Percentiles rank a stretch among this genome's conserved stretches.
Evolutionary conservation across 2,329 filamentous ascomycete species (phyloP).

Genomic region (Colletotrichum somersetense): DNA sequence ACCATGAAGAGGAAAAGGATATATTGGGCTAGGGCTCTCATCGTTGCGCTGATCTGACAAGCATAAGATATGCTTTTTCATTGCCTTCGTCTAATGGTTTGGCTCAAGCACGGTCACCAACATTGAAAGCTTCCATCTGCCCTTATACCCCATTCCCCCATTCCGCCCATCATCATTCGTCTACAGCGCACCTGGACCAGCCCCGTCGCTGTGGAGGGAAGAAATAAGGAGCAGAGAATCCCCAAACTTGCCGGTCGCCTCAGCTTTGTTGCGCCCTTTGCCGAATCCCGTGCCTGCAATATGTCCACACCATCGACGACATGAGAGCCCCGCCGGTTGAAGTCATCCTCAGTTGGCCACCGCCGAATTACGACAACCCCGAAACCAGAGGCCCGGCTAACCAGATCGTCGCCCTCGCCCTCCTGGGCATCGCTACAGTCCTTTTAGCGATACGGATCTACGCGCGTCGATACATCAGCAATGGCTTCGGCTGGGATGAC

Average conservation of each 20-base stretch:
- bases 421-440: slow-evolving; percentile 48
- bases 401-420: slow-evolving; percentile 46
- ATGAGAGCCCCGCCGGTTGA: slow-evolving; percentile 44
- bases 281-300: slow-evolving; percentile 7
- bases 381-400: slow-evolving; percentile 49
- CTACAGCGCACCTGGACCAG: slow-evolving; percentile 6
- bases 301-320: slow-evolving; percentile 32
- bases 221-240: slow-evolving; percentile 22
- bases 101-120: slow-evolving; percentile 31
- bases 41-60: slow-evolving; percentile 30
- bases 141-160: slow-evolving; percentile 24
- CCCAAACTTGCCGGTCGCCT: background rate
- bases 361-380: slow-evolving; percentile 50
- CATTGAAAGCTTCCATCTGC: slow-evolving; percentile 28
- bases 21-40: slow-evolving; percentile 35
- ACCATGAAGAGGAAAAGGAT: slow-evolving; percentile 22
- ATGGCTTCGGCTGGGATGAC: slow-evolving; percentile 54
- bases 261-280: background rate
- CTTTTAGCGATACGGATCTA: slow-evolving; percentile 53
- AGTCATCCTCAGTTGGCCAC: slow-evolving; percentile 49
- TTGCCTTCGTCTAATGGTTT: slow-evolving; percentile 33
- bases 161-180: slow-evolving; percentile 2
- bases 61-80: slow-evolving; percentile 24
- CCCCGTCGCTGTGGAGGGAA: background rate
- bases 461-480: slow-evolving; percentile 50